A percentile compares a stretch with the other conserved stretches of the same genome.
Evolutionary conservation across 768 basidiomycete species (phyloP).

Genomic region (Mycena floridula): DNA sequence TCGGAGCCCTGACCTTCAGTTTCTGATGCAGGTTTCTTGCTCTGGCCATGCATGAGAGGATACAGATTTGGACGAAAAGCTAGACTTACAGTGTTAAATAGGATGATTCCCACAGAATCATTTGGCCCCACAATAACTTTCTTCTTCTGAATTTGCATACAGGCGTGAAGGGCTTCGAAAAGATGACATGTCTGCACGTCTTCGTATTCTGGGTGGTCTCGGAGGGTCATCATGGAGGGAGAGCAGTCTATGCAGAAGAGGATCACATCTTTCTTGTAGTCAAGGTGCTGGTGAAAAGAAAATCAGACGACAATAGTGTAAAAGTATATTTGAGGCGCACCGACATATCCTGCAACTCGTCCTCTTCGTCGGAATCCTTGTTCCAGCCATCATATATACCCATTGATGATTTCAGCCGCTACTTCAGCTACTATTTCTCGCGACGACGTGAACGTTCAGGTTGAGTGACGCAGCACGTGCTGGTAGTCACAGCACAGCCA

Average conservation of each 20-base stretch:
- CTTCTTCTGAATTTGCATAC: conserved; percentile 81
- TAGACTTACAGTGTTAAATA: conserved; percentile 84
- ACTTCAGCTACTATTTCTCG: too few relatives aligned
- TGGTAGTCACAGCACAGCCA: too few relatives aligned
- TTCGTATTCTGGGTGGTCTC: conserved; percentile 60
- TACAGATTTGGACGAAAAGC: neutral
- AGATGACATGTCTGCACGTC: conserved; percentile 70
- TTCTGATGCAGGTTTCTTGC: conserved; percentile 38
- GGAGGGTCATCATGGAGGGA: conserved; percentile 74
- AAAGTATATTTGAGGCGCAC: conserved; percentile 25
- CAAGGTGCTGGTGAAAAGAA: conserved; percentile 45
- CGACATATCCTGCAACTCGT: conserved; percentile 69
- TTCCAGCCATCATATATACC: conserved; percentile 79
- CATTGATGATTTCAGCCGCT: too few relatives aligned
- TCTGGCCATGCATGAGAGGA: conserved; percentile 8
- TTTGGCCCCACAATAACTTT: conserved; percentile 87
- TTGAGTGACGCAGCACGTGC: too few relatives aligned
- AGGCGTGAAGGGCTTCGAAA: conserved; percentile 73
- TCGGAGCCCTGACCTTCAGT: conserved; percentile 40
- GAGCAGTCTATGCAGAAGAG: conserved; percentile 97
- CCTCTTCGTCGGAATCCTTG: conserved; percentile 71
- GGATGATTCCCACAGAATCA: conserved; percentile 83
- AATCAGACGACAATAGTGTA: conserved; percentile 8
- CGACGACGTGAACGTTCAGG: too few relatives aligned
- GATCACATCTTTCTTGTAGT: conserved; percentile 78